Base-by-base conservation (phyloP, 371 early-diverging fungal species). In the Mortierella sp. region DNA sequence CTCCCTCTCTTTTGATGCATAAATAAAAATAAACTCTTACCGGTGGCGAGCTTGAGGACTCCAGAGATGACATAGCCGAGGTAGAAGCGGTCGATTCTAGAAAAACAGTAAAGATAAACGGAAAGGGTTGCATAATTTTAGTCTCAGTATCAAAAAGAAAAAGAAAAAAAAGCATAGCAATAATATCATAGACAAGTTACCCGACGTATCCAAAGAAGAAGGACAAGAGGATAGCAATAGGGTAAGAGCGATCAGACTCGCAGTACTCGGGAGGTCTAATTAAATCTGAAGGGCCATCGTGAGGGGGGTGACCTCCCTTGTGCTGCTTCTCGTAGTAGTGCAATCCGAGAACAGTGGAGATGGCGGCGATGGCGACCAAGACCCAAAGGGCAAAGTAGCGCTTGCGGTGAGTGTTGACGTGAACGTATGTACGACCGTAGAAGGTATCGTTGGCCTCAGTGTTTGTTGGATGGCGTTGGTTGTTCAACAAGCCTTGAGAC, bases 81-180 rank as follows among this genome's bases (percentile, higher is more conserved):
- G 68, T 90, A 90, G 87, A 90, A 90, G 66, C 91, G 89, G 81
- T 90, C 91, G 40, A 90, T 72, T 72, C 89, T 75, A 57, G 20
- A 47, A 6, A 45, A 18, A 18, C 1, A 32, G 10, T n/a, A 20
- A 30, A 28, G n/a, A n/a, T n/a, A n/a, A n/a, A n/a, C n/a, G n/a
- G n/a, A 63, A 49, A 64, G 40, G 26, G 16, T 43, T 16, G 45
- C 45, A 62, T 43, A 39, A 40, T 43, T 35, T 35, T 62, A 45
- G 45, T 62, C 12, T 39, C 60, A 10, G 5, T n/a, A 54, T 6
- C n/a, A 54, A 52, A 52, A 5, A 5, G 14, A 52, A 52, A 49
- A 52, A 51, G 49, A 51, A 55, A n/a, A 55, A 52, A 35, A 66
- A 37, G 8, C 32, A 28, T n/a, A n/a, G n/a, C n/a, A n/a, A n/a